Percentiles rank a stretch among this genome's conserved stretches.
Conservation (phyloP, 2,329 filamentous ascomycete species). For the Cytospora schulzeri region DNA sequence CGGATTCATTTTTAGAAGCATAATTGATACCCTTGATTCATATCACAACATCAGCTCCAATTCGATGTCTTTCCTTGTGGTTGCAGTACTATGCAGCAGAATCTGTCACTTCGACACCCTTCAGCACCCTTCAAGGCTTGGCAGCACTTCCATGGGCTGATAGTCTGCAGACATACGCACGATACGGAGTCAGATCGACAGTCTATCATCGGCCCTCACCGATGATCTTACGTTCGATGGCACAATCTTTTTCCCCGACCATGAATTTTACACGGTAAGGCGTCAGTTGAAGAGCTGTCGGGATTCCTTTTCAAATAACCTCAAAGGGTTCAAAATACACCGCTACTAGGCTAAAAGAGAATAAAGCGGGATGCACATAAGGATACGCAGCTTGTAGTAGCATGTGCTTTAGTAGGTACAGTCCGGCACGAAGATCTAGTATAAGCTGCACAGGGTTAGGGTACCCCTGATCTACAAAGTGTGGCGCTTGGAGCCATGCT, state of each 20-base stretch:
- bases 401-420: too few relatives aligned
- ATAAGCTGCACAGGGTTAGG: neutral
- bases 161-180: constrained; percentile 8
- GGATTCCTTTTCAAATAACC: neutral
- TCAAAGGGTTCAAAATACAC: too few relatives aligned
- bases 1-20: constrained; percentile 18
- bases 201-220: constrained; percentile 21
- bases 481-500: neutral
- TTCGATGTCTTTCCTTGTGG: neutral
- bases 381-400: neutral
- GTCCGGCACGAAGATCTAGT: too few relatives aligned
- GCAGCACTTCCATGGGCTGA: neutral
- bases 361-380: neutral
- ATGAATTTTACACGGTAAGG: too few relatives aligned
- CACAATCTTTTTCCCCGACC: constrained; percentile 5
- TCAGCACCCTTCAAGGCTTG: too few relatives aligned
- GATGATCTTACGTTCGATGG: constrained; percentile 25
- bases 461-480: neutral
- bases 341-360: neutral
- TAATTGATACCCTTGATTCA: constrained; percentile 23
- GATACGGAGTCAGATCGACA: constrained; percentile 10
- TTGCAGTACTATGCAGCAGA: neutral
- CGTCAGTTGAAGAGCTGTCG: constrained; percentile 1
- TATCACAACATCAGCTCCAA: neutral
- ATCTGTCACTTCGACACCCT: neutral